phyloP scores from a whole-genome alignment of 257 asterid genomes.

The Rubia yunnanensis region DNA sequence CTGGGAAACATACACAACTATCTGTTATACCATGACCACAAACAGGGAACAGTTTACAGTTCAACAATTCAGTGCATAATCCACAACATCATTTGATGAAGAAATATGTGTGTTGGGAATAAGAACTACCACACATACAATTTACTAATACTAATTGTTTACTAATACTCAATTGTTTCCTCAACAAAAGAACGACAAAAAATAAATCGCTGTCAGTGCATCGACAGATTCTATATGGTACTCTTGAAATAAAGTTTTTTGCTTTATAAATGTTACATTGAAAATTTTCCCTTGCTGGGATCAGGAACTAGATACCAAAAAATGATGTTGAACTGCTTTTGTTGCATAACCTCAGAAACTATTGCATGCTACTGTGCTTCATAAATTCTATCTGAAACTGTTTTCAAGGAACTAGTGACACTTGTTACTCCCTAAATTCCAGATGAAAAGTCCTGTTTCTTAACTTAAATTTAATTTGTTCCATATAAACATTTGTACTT shows the following conservation, averaged over 20 bases:
- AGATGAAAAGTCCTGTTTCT: too few species aligned
- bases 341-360: neutral
- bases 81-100: neutral
- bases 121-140: neutral
- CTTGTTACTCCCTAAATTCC: too few species aligned
- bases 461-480: neutral
- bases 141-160: too few species aligned
- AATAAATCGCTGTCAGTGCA: neutral
- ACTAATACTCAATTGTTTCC: neutral
- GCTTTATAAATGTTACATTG: neutral
- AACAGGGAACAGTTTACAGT: neutral
- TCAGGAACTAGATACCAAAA: neutral
- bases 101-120: neutral
- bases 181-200: neutral
- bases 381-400: neutral
- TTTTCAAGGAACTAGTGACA: neutral
- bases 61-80: neutral
- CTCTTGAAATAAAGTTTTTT: neutral
- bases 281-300: neutral
- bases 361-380: neutral
- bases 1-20: slow-evolving; percentile 20
- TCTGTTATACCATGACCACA: neutral
- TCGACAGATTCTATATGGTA: neutral
- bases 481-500: too few species aligned
- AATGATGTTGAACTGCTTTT: neutral